A percentile compares a stretch with the other conserved stretches of the same genome.
Evolutionary conservation across 2,329 filamentous ascomycete species (phyloP).

Genomic region (Pochonia chlamydosporia): DNA sequence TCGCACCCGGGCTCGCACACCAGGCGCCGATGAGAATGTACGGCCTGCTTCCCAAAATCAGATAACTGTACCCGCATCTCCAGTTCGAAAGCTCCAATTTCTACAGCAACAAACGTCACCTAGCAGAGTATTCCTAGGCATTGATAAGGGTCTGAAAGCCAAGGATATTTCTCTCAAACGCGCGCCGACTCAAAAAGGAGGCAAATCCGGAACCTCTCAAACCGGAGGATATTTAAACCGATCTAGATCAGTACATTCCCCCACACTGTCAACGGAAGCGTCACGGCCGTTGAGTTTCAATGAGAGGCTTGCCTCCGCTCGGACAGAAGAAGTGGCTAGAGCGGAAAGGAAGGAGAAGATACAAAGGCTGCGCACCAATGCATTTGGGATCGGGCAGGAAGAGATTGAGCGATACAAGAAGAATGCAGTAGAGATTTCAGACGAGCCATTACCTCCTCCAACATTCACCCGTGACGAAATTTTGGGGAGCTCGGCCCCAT

Average conservation of each 20-base stretch:
- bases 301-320: constrained; percentile 72
- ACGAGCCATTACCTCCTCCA: constrained; percentile 39
- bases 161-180: constrained; percentile 80
- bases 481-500: constrained; percentile 25
- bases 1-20: constrained; percentile 20
- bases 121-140: constrained; percentile 72
- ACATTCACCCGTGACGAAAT: constrained; percentile 62
- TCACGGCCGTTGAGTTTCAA: constrained; percentile 62
- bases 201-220: constrained; percentile 14
- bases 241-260: constrained; percentile 31
- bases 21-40: constrained; percentile 16
- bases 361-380: constrained; percentile 44
- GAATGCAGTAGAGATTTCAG: constrained; percentile 48
- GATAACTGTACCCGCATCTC: constrained; percentile 70
- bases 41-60: constrained; percentile 19
- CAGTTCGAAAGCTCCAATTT: constrained; percentile 56
- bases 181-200: constrained; percentile 44
- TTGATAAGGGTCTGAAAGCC: constrained; percentile 80
- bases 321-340: constrained; percentile 46
- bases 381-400: constrained; percentile 51
- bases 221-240: constrained; percentile 38
- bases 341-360: constrained; percentile 47
- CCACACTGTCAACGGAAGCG: constrained; percentile 19
- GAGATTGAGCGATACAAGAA: constrained; percentile 57
- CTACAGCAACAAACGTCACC: constrained; percentile 62